Evolutionary conservation across 768 basidiomycete genomes (phyloP).

Genomic region (Strobilomyces confusus): DNA sequence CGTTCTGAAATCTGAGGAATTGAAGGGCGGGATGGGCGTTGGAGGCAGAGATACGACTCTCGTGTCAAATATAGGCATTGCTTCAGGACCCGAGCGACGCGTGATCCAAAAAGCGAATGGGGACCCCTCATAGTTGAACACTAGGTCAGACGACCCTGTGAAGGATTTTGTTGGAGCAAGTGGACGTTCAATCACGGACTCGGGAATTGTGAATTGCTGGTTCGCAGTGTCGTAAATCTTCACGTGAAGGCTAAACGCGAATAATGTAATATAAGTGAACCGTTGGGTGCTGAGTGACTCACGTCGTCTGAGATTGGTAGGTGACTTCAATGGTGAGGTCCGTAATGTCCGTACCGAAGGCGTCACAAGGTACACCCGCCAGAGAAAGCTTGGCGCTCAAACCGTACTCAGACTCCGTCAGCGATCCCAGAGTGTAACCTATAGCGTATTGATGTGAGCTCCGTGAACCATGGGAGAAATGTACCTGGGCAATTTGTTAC

Average conservation of each 20-base stretch:
- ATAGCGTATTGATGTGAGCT: neutral
- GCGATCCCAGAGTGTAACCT: slow-evolving; percentile 53
- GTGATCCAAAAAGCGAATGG: slow-evolving; percentile 85
- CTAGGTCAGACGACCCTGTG: slow-evolving; percentile 50
- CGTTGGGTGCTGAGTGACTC: slow-evolving; percentile 3
- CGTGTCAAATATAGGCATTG: slow-evolving; percentile 65
- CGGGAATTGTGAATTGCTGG: slow-evolving; percentile 64
- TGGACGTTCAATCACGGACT: slow-evolving; percentile 47
- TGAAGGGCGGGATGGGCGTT: slow-evolving; percentile 56
- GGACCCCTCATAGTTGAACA: slow-evolving; percentile 59
- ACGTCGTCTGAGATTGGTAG: slow-evolving; percentile 57
- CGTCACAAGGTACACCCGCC: slow-evolving; percentile 56
- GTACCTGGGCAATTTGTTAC: slow-evolving; percentile 33
- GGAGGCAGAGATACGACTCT: slow-evolving; percentile 56
- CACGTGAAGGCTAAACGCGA: slow-evolving; percentile 51
- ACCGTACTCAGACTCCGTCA: slow-evolving; percentile 44
- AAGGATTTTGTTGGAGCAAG: slow-evolving; percentile 32
- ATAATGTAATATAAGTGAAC: neutral
- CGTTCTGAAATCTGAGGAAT: slow-evolving; percentile 47
- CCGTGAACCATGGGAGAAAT: neutral
- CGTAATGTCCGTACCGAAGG: slow-evolving; percentile 56
- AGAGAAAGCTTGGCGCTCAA: slow-evolving; percentile 53
- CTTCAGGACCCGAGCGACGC: slow-evolving; percentile 53
- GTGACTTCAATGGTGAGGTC: slow-evolving; percentile 62
- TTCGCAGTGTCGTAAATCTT: slow-evolving; percentile 60